Percentiles rank a stretch among this genome's conserved stretches.
phyloP scores from a whole-genome alignment of 768 basidiomycete genomes.

The Nevesoporus exiguus region DNA sequence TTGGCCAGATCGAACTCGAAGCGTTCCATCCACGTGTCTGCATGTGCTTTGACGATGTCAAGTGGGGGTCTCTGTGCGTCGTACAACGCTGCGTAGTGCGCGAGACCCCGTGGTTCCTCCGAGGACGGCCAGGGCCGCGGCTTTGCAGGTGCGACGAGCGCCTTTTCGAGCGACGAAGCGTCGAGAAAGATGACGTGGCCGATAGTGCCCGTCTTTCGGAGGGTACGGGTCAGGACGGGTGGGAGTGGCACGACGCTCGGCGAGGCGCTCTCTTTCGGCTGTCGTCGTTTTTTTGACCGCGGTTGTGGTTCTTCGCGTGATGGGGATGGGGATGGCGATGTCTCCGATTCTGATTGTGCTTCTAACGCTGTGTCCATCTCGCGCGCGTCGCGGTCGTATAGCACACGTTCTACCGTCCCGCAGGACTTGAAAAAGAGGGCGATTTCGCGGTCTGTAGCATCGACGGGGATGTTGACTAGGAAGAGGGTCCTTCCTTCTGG shows the following conservation, averaged over 20 bases:
- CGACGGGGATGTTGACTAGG: conserved; percentile 84
- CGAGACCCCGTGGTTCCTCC: conserved; percentile 63
- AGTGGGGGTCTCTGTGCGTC: conserved; percentile 71
- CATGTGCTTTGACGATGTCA: conserved; percentile 68
- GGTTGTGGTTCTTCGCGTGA: conserved; percentile 17
- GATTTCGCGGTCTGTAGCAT: conserved; percentile 80
- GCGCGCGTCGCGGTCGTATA: conserved; percentile 51
- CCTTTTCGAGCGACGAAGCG: conserved; percentile 62
- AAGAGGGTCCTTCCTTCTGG: conserved; percentile 76
- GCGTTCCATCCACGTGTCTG: conserved; percentile 70
- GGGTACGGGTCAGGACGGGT: conserved; percentile 44
- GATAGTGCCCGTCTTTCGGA: conserved; percentile 59
- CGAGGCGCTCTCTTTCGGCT: conserved; percentile 23
- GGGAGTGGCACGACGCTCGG: conserved; percentile 66
- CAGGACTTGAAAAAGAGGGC: conserved; percentile 70
- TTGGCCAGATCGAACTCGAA: conserved; percentile 65
- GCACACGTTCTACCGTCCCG: conserved; percentile 74
- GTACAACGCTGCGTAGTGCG: conserved; percentile 67
- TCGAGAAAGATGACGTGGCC: conserved; percentile 78
- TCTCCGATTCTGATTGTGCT: background rate
- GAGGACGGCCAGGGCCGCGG: conserved; percentile 62
- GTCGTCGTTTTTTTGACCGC: conserved; percentile 33
- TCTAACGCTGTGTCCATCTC: conserved; percentile 32
- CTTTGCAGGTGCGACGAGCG: conserved; percentile 51
- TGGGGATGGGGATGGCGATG: background rate